Conservation (phyloP, 176 grass and related monocot species). For the Lolium rigidum region DNA sequence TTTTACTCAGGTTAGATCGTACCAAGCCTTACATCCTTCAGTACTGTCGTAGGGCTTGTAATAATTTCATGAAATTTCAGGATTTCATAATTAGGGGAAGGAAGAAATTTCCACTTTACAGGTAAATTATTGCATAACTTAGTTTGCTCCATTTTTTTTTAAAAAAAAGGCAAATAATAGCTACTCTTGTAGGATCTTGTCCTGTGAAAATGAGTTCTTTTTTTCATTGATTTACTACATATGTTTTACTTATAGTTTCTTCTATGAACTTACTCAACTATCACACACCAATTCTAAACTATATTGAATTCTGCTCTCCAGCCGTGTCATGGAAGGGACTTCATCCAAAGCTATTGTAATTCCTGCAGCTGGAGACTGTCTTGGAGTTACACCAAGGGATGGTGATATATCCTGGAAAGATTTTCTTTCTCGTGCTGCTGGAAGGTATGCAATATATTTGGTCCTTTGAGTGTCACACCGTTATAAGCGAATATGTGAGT, state of each 20-base stretch:
- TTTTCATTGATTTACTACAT: background rate
- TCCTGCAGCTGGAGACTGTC: conserved; percentile 56
- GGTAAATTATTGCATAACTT: conserved; percentile 54
- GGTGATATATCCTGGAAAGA: conserved; percentile 88
- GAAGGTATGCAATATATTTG: conserved; percentile 47
- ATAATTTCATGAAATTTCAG: conserved; percentile 55
- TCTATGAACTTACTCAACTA: background rate
- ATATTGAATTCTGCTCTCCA: conserved; percentile 44
- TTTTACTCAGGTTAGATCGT: conserved; percentile 79
- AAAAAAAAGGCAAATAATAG: background rate
- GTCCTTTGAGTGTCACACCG: background rate
- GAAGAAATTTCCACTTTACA: conserved; percentile 92
- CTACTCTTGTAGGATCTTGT: background rate
- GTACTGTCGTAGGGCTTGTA: background rate
- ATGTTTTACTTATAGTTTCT: background rate
- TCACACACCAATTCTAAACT: background rate
- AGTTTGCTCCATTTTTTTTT: background rate
- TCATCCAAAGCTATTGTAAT: conserved; percentile 76
- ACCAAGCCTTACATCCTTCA: background rate
- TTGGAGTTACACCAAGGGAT: conserved; percentile 71
- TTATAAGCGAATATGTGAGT: background rate
- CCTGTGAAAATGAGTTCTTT: background rate
- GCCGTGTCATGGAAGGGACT: conserved; percentile 78
- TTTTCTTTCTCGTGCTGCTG: conserved; percentile 65
- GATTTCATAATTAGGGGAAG: conserved; percentile 92